Conservation (phyloP, 148 eudicot species). For the Amaranthus cruentus region DNA sequence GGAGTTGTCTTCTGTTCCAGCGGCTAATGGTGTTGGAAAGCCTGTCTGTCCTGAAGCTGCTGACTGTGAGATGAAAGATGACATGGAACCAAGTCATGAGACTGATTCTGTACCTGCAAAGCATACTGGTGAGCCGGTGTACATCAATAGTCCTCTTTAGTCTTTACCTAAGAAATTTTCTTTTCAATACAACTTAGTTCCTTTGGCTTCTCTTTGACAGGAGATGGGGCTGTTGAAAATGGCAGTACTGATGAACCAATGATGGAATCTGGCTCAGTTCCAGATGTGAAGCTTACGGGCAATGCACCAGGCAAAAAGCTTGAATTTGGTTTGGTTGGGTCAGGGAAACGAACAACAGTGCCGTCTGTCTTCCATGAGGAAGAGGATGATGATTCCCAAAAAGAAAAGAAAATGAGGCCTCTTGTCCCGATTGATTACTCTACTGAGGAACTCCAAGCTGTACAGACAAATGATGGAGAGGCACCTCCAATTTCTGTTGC, state of each 20-base stretch:
- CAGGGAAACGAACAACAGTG: constrained; percentile 83
- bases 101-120: constrained; percentile 32
- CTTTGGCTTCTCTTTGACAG: constrained; percentile 28
- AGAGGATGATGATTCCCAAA: constrained; percentile 88
- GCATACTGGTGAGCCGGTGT: constrained; percentile 31
- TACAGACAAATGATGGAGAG: constrained; percentile 39
- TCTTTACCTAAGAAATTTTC: not conserved
- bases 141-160: not conserved
- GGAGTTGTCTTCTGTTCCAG: constrained; percentile 36
- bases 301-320: constrained; percentile 58
- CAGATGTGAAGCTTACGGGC: constrained; percentile 41
- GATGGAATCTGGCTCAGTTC: constrained; percentile 29
- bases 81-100: constrained; percentile 36
- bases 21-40: constrained; percentile 45
- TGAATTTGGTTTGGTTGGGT: constrained; percentile 82
- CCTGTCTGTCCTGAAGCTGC: constrained; percentile 30
- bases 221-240: constrained; percentile 47
- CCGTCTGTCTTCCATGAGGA: constrained; percentile 85
- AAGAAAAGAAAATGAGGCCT: constrained; percentile 96
- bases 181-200: not conserved
- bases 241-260: constrained; percentile 51
- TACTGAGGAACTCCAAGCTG: constrained; percentile 76
- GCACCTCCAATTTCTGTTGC: constrained; percentile 47
- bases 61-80: constrained; percentile 35
- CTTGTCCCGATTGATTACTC: constrained; percentile 94